Conservation (phyloP, 2,329 filamentous ascomycete species). For the Fulvia fulva region DNA sequence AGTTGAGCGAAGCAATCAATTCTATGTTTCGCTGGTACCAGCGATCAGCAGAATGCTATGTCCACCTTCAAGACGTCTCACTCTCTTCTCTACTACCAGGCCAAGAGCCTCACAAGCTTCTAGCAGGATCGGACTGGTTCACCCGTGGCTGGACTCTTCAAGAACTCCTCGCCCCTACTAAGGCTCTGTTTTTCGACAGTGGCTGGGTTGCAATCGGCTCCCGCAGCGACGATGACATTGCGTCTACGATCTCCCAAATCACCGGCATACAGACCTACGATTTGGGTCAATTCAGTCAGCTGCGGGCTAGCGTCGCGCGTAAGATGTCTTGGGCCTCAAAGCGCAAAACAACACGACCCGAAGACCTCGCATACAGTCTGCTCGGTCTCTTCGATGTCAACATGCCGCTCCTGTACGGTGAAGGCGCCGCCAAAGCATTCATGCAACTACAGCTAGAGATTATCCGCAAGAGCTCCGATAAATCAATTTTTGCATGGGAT, state of each 20-base stretch:
- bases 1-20: constrained; percentile 19
- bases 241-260: constrained; percentile 2
- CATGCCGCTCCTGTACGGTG: constrained; percentile 30
- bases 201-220: background rate
- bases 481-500: constrained; percentile 11
- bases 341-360: constrained; percentile 23
- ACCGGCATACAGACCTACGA: constrained; percentile 1
- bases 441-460: constrained; percentile 12
- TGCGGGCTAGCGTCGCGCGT: constrained; percentile 10
- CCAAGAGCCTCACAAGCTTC: background rate
- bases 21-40: constrained; percentile 20
- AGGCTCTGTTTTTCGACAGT: background rate
- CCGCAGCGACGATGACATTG: constrained; percentile 1
- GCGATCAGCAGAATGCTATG: constrained; percentile 14
- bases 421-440: constrained; percentile 13
- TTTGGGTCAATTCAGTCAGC: background rate
- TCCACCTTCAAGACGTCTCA: constrained; percentile 10
- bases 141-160: constrained; percentile 6
- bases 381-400: constrained; percentile 45
- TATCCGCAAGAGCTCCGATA: constrained; percentile 3
- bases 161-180: constrained; percentile 3
- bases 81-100: background rate
- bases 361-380: constrained; percentile 47
- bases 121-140: background rate
- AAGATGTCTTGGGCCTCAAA: constrained; percentile 20